phyloP scores from a whole-genome alignment of 805 yeast genomes.

The Grigorovia humatica region DNA sequence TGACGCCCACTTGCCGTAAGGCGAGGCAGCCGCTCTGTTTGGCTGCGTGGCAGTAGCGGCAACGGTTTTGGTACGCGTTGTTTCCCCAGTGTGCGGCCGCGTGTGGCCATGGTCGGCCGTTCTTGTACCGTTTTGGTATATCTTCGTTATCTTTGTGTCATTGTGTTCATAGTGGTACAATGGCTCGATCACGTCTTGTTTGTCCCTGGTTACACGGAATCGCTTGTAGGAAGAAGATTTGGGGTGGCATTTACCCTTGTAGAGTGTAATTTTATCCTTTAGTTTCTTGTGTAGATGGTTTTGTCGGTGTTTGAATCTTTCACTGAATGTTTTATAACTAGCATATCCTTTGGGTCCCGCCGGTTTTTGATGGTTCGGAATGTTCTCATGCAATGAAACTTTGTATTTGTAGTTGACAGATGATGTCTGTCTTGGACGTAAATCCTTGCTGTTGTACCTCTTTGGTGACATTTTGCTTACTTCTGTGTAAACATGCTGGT shows the following conservation, averaged over 20 bases:
- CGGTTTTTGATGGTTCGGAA: no score
- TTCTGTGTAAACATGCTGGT: no score
- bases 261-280: background rate
- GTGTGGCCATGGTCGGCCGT: background rate
- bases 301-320: background rate
- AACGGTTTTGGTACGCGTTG: background rate
- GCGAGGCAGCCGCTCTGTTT: background rate
- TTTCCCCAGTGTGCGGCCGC: background rate
- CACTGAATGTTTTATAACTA: background rate
- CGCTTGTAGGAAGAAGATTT: background rate
- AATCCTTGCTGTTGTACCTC: background rate
- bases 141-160: no score
- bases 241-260: background rate
- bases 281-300: background rate
- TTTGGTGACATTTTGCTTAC: background rate
- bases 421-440: background rate
- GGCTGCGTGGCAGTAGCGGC: background rate
- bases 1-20: background rate
- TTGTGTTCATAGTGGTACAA: background rate
- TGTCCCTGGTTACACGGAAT: background rate
- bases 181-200: background rate
- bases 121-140: background rate
- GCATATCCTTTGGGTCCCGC: background rate
- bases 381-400: background rate
- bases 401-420: background rate